Conservation (phyloP, 768 basidiomycete genomes). For the Tremella fuciformis region DNA sequence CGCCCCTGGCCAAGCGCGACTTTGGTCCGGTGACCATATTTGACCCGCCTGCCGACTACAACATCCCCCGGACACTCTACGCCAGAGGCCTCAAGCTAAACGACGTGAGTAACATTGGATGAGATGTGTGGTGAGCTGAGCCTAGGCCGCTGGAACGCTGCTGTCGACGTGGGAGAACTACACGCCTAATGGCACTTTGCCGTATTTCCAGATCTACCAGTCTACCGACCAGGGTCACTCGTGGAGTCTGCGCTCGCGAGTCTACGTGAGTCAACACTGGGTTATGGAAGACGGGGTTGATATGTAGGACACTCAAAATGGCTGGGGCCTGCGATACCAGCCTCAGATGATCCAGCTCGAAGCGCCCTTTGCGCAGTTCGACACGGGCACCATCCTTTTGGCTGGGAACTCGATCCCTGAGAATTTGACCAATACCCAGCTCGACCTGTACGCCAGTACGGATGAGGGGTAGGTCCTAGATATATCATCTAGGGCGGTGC, state of each 20-base stretch:
- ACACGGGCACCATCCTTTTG: slow-evolving; percentile 19
- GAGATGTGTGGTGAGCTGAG: no score
- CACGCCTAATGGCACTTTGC: slow-evolving; percentile 1
- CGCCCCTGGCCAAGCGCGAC: slow-evolving; percentile 10
- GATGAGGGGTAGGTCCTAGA: slow-evolving; percentile 19
- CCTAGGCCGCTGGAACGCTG: no score
- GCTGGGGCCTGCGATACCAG: slow-evolving; percentile 25
- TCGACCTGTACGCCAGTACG: slow-evolving; percentile 27
- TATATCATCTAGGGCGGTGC: background rate
- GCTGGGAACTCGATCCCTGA: slow-evolving; percentile 32
- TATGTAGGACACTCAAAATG: slow-evolving; percentile 18
- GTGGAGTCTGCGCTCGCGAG: slow-evolving; percentile 17
- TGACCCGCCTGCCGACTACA: slow-evolving; percentile 22
- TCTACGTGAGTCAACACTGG: background rate
- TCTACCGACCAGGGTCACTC: slow-evolving; percentile 19
- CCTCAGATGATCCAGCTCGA: slow-evolving; percentile 16
- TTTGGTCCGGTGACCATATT: slow-evolving; percentile 29
- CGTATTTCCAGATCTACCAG: slow-evolving; percentile 30
- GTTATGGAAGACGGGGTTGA: background rate
- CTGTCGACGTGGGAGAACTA: slow-evolving; percentile 34
- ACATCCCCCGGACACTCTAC: slow-evolving; percentile 22
- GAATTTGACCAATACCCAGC: slow-evolving; percentile 22
- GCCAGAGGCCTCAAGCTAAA: slow-evolving; percentile 19
- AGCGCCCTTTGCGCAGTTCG: slow-evolving; percentile 12
- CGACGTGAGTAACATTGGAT: slow-evolving; percentile 9